Base-by-base conservation (phyloP, 1,139 yeast genomes). In the Sugiyamaella castrensis region DNA sequence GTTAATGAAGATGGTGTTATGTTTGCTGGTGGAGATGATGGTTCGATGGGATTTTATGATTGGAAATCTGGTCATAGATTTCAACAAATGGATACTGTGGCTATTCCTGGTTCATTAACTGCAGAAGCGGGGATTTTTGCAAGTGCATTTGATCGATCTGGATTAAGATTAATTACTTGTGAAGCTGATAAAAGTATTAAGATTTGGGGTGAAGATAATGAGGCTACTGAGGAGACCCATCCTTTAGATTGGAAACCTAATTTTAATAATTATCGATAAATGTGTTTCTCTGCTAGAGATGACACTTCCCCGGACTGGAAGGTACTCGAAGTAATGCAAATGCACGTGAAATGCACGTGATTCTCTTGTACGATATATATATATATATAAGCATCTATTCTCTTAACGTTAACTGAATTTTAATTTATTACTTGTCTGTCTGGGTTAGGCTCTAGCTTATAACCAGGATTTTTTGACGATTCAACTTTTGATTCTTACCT, bases 171-270 rank as follows among this genome's bases (percentile, higher is more conserved):
- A 50, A 76, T 92, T 16, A 87, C 96, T 0, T 88, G 96, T 46
- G 96, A 87, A 60, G 84, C 89, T 9, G 98, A 92, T 66, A 91
- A 89, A 66, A 84, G 89, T 59, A 80, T 92, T 43, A 88, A 89
- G 64, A 72, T 92, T 1, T 92, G 97, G 96, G 80, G 63, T 43
- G 83, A 80, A 55, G 77, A 72, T 46, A 70, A 70, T 7, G 62
- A 61, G 2, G 80, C 81, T 0, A 74, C 78, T 0, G 68, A 66
- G 35, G 74, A 70, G 39, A 59, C 72, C 0, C 71, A 75, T 58
- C 81, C 81, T 8, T 57, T 76, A 12, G 71, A 71, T 8, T 76
- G 80, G 76, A 67, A 68, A 45, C 79, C 80, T 15, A 37, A 36
- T 11, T 40, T 35, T 26, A 16, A 12, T 40, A 40, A n/a, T 39